Base-by-base conservation (phyloP, 179 eudicot genomes). In the Heliamphora pulchella region DNA sequence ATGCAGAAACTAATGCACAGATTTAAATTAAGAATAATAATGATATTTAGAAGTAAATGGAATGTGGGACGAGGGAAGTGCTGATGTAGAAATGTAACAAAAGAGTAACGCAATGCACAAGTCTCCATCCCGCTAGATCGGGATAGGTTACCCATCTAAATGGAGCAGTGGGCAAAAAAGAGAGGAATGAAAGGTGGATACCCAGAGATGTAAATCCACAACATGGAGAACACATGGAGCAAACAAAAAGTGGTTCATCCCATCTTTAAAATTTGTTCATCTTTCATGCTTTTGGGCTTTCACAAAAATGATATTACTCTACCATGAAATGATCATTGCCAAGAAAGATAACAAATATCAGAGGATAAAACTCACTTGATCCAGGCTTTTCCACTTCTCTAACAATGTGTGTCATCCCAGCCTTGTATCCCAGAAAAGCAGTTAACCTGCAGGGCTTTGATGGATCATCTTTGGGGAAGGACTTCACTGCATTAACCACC, bases 301-400 rank as follows among this genome's bases (percentile, higher is more conserved):
- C 55, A 2, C 10, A 17, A 44, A 46, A 14, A 15, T 8, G 13
- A 70, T n/a, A 4, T 46, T 72, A 72, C 58, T 9, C 7, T 2
- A 18, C 4, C 20, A n/a, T n/a, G 57, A 51, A 20, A 73, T 48
- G n/a, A 18, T 73, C 82, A 85, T 20, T 74, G 10, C 39, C 39
- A 73, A 6, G 65, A 20, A 9, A 41, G 5, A 13, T 55, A 75
- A 43, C 10, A 67, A 39, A 39, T 67, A 8, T n/a, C 8, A 73
- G 13, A 13, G 20, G 41, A 22, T 7, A 59, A 67, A 20, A 4
- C 90, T 82, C 86, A 91, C 96, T 91, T 81, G 96, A 91, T 53
- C 96, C 93, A n/a, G 94, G 96, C 78, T 91, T 91, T 11, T 91
- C 96, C 0, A 91, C 93, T 84, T 90, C 96, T 74, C 96, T 86